phyloP scores from a whole-genome alignment of 1,284 basidiomycete species.

The Trichosporon sp. region DNA sequence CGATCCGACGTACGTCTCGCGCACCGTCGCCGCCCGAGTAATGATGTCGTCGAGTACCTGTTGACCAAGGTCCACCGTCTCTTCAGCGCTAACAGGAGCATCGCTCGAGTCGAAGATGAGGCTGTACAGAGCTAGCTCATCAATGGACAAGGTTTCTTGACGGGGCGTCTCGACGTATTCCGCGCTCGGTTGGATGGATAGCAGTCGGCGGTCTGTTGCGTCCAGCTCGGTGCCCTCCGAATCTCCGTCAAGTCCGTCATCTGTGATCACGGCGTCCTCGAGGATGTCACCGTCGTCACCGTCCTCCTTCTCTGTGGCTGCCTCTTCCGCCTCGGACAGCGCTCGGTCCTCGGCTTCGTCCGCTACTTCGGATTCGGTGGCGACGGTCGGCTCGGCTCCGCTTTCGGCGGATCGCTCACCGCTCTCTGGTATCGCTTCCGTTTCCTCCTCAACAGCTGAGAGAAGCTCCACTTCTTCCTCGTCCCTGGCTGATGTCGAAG shows the following conservation, averaged over 20 bases:
- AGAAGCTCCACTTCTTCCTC: background rate
- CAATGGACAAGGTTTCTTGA: slow-evolving; percentile 33
- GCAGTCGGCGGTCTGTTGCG: slow-evolving; percentile 21
- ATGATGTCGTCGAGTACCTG: slow-evolving; percentile 24
- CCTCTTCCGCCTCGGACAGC: background rate
- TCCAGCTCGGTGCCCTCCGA: background rate
- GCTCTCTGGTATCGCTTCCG: background rate
- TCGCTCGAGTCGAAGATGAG: slow-evolving; percentile 7
- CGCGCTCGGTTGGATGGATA: slow-evolving; percentile 23
- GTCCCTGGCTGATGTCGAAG: background rate
- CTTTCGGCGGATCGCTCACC: background rate
- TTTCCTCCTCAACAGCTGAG: background rate
- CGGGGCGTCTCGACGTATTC: slow-evolving; percentile 34
- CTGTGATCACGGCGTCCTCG: background rate
- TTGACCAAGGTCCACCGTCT: background rate
- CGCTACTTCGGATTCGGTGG: background rate
- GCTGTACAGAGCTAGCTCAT: slow-evolving; percentile 35
- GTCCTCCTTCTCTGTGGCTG: background rate
- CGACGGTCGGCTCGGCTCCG: no score
- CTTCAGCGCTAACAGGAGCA: background rate
- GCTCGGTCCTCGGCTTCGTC: slow-evolving; percentile 10
- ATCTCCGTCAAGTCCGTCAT: background rate
- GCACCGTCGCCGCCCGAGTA: slow-evolving; percentile 15
- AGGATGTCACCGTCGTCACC: background rate
- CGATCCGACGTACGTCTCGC: slow-evolving; percentile 29